Evolutionary conservation across 2,329 filamentous ascomycete genomes (phyloP), one percentile per base, ranked within the genome.

Genomic region (Bipolaris victoriae): DNA sequence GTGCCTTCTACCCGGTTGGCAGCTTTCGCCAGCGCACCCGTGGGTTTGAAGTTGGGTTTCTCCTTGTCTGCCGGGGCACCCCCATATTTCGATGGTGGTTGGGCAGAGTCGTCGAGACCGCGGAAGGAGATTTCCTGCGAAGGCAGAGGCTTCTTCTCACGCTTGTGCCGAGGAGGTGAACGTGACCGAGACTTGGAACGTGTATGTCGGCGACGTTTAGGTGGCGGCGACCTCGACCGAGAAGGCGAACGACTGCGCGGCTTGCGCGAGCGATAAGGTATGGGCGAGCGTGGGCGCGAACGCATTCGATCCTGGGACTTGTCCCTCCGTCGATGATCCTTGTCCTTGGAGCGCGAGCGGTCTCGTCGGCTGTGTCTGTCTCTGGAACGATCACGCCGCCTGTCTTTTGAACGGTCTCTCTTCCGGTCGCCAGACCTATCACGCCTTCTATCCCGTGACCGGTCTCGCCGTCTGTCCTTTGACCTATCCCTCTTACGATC

Each of bases 11-110:
- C 87, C 7, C 87, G 87, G 75, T 99, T 98, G 49, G 92, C 92
- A 63, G 92, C 92, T 43, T 92, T 91, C 2, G 95, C 95, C 16
- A 99, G 83, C 7, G 90, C 82, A 26, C 95, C 95, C 0, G 92
- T 92, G 33, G 83, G 86, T 18, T 84, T 86, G 76, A 90, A 96
- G 77, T 97, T 99, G 39, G 93, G 90, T 76, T 92, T 93, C 74
- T 98, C 89, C 71, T 95, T 93, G 57, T 89, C 87, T 61, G 66
- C 53, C 9, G 70, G 68, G 37, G 71, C 72, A 33, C 73, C 71
- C 50, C 73, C 63, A 56, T 72, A 66, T 65, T 73, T 67, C 51
- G 70, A 64, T 48, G 72, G 59, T 48, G 74, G 60, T 29, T 69
- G 65, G 9, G 54, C 58, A 16, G 67, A 69, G 59, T 73, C 63